A percentile compares a stretch with the other conserved stretches of the same genome.
phyloP scores from a whole-genome alignment of 176 grass and related monocot genomes.

The Triticum monococcum region DNA sequence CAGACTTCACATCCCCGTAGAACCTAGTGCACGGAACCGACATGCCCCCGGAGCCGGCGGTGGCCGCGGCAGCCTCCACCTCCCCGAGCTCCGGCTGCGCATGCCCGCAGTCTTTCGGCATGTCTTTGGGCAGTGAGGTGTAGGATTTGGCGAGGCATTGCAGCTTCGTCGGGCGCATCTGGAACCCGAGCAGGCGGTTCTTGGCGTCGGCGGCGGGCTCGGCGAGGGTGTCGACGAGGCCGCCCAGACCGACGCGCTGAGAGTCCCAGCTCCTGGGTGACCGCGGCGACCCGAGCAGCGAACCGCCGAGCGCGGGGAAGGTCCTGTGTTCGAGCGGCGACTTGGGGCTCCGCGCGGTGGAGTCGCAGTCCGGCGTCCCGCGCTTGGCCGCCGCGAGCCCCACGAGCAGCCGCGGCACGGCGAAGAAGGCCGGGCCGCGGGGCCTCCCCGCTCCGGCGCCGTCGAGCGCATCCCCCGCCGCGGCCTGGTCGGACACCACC shows the following conservation, averaged over 20 bases:
- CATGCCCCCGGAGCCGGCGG: background rate
- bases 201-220: conserved; percentile 28
- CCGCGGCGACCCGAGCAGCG: conserved; percentile 39
- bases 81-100: conserved; percentile 33
- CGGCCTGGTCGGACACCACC: conserved; percentile 35
- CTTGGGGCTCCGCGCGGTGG: conserved; percentile 67
- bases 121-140: conserved; percentile 52
- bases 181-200: conserved; percentile 31
- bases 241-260: conserved; percentile 57
- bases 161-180: conserved; percentile 17
- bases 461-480: conserved; percentile 27
- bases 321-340: conserved; percentile 83
- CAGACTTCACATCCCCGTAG: conserved; percentile 54
- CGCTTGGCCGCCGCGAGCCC: conserved; percentile 46
- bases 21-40: conserved; percentile 34
- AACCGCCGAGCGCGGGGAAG: conserved; percentile 39
- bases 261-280: conserved; percentile 77
- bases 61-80: conserved; percentile 1
- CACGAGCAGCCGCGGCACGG: conserved; percentile 62
- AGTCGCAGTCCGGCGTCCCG: conserved; percentile 43
- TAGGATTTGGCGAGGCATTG: conserved; percentile 9
- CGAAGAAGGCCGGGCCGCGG: conserved; percentile 47
- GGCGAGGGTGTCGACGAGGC: conserved; percentile 61
- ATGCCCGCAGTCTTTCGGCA: conserved; percentile 43
- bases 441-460: conserved; percentile 25